Evolutionary conservation across 1,139 yeast genomes (phyloP), one percentile per base, ranked within the genome.

Genomic region (Hemisphaericaspora lyxosophila): DNA sequence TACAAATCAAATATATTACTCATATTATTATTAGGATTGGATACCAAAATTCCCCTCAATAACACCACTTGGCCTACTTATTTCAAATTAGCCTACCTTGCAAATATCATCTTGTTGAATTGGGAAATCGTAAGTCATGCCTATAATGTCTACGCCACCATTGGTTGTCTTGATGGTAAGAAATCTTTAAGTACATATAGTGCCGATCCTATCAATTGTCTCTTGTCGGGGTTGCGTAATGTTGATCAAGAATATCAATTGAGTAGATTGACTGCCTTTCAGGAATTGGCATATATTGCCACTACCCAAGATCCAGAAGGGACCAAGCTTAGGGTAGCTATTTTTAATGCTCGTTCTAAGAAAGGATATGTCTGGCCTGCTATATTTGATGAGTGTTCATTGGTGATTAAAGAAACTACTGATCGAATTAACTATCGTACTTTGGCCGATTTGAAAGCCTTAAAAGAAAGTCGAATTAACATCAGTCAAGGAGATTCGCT

Each of bases 151-250:
- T 90, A 87, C 58, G 74, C 90, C 54, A 75, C 89, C 7, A 74
- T 86, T 44, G 96, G 97, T 0, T 92, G 97, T 48, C 60, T 85
- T 35, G 88, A 85, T 51, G 80, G 87, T 24, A 82, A 82, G 18
- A 80, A 78, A 41, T 80, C 86, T 15, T 72, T 89, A 22, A 81
- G 92, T 31, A 68, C 80, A 5, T 70, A 78, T 35, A 80, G 92
- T 13, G 62, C 82, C 0, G 88, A 85, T 44, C 92, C 90, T 3
- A 73, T 86, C 40, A 82, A 78, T 34, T 83, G 95, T 2, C 66
- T 90, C 36, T 61, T 89, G 8, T 71, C 84, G 3, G 97, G 97
- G 0, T 69, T 90, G 46, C 70, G 75, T 31, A 70, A 70, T 41
- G 55, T 60, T 7, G 65, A 63, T 15, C 63, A 67, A 0, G 66